phyloP scores from a whole-genome alignment of 345 rosid genomes.

The Turnera subulata region DNA sequence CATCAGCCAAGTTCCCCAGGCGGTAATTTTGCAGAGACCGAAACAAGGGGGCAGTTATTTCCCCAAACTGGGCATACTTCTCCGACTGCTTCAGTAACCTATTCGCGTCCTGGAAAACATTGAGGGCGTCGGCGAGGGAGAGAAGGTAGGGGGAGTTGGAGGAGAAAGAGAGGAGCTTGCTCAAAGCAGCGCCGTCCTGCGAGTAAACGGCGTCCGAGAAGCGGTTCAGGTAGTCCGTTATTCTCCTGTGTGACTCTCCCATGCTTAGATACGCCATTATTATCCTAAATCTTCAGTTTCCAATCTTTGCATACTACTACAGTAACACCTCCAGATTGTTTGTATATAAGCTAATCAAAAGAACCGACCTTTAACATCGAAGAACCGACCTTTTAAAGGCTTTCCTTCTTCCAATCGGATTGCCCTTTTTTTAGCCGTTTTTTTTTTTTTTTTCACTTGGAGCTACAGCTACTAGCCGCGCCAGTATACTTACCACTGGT shows the following conservation, averaged over 20 bases:
- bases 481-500: no score
- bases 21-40: slow-evolving; percentile 78
- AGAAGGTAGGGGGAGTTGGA: slow-evolving; percentile 54
- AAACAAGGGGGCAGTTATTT: slow-evolving; percentile 56
- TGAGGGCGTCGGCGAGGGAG: slow-evolving; percentile 87
- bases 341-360: no score
- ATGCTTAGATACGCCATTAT: slow-evolving; percentile 41
- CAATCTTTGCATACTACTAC: no score
- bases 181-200: slow-evolving; percentile 68
- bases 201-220: slow-evolving; percentile 66
- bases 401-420: no score
- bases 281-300: no score
- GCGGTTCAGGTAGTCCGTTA: slow-evolving; percentile 68
- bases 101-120: slow-evolving; percentile 55
- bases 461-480: no score
- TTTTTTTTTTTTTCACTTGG: no score
- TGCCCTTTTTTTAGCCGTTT: no score
- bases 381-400: no score
- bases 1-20: slow-evolving; percentile 60
- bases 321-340: no score
- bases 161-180: slow-evolving; percentile 64
- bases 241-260: slow-evolving; percentile 84
- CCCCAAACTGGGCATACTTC: slow-evolving; percentile 60
- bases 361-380: no score
- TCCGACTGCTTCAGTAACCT: slow-evolving; percentile 78